These are phyloP conservation scores for Cochlearia excelsa DNA, from an alignment of 345 rosid genomes.

Conservation along the genomic window DNA sequence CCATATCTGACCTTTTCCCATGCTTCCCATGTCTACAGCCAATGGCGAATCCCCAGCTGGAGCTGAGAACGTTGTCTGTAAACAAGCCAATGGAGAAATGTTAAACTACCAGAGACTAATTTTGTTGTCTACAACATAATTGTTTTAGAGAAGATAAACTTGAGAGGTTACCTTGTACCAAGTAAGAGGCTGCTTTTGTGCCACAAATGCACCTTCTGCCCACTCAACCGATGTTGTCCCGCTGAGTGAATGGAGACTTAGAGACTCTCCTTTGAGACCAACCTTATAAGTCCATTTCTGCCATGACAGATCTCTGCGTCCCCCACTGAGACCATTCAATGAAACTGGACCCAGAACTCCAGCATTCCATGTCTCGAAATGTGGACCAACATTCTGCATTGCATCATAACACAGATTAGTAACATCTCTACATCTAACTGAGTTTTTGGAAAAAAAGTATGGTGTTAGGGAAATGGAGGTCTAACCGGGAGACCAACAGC, in stretches of 20 bases:
- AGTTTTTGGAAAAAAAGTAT: neutral
- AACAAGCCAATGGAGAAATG: conserved; percentile 21
- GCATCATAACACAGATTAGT: conserved; percentile 24
- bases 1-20: conserved; percentile 99
- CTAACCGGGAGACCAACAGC: conserved; percentile 98
- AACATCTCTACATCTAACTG: neutral
- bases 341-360: conserved; percentile 93
- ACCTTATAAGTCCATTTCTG: conserved; percentile 98
- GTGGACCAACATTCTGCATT: conserved; percentile 92
- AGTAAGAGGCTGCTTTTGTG: conserved; percentile 79
- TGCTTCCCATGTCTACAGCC: conserved; percentile 88
- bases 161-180: conserved; percentile 74
- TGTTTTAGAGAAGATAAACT: conserved; percentile 10
- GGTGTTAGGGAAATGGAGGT: conserved; percentile 27
- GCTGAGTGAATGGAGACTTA: conserved; percentile 82
- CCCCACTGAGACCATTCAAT: conserved; percentile 70
- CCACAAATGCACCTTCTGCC: conserved; percentile 72
- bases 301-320: conserved; percentile 86
- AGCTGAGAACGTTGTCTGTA: conserved; percentile 81
- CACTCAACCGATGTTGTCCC: conserved; percentile 92
- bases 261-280: conserved; percentile 91
- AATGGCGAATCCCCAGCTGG: conserved; percentile 79
- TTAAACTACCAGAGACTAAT: neutral
- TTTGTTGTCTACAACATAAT: neutral
- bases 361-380: conserved; percentile 96